These are phyloP conservation scores for Boletus rex-veris DNA, from an alignment of 768 basidiomycete species.

Conservation along the genomic window DNA sequence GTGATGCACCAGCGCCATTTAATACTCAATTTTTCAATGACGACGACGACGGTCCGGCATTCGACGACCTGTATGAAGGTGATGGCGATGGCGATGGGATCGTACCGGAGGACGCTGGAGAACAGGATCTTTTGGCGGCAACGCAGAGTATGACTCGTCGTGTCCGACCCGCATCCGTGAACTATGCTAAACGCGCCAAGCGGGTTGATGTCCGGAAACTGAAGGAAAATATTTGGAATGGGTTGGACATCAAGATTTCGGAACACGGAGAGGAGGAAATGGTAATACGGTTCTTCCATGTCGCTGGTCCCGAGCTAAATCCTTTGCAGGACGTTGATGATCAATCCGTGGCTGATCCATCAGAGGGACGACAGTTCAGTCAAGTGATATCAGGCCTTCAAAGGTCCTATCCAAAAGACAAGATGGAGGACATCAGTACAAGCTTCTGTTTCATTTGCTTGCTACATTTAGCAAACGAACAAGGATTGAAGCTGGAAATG, in stretches of 20 bases:
- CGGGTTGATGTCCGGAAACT: conserved; percentile 93
- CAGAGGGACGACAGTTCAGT: conserved; percentile 66
- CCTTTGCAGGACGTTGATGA: conserved; percentile 51
- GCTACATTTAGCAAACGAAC: conserved; percentile 94
- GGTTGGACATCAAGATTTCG: conserved; percentile 69
- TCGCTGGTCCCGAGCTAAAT: neutral
- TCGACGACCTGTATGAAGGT: conserved; percentile 51
- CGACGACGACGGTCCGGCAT: conserved; percentile 75
- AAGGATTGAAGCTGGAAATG: conserved; percentile 81
- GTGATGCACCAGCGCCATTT: conserved; percentile 68
- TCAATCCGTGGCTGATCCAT: conserved; percentile 53
- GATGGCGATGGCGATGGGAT: conserved; percentile 49
- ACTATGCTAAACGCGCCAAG: conserved; percentile 94
- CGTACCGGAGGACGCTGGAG: conserved; percentile 57
- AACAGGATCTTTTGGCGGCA: conserved; percentile 84
- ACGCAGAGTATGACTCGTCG: conserved; percentile 76
- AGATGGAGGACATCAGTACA: conserved; percentile 97
- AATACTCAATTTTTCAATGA: conserved; percentile 98
- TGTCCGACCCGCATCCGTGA: conserved; percentile 82
- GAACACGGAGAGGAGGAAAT: conserved; percentile 46
- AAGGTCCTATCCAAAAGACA: conserved; percentile 81
- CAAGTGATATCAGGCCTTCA: conserved; percentile 82
- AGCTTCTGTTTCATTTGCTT: conserved; percentile 99
- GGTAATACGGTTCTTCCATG: conserved; percentile 38
- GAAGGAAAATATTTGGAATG: conserved; percentile 98